Evolutionary conservation across 148 eudicot species (phyloP).

Genomic region (Fallopia convolvulus): DNA sequence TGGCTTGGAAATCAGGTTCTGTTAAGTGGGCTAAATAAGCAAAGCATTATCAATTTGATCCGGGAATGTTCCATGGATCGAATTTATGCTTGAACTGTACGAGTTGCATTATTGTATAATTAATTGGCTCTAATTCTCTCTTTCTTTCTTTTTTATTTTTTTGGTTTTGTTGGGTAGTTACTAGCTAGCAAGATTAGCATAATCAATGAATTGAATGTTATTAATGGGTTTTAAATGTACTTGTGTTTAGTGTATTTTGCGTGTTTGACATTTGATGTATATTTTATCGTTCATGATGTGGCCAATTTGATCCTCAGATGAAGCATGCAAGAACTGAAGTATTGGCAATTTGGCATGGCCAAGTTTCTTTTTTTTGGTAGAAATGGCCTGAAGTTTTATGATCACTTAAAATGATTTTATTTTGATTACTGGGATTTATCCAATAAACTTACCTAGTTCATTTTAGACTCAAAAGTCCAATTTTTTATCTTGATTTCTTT

Average conservation of each 20-base stretch:
- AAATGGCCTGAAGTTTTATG: not conserved
- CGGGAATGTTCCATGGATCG: slow-evolving; percentile 5
- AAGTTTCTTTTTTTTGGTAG: not conserved
- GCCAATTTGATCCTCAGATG: not conserved
- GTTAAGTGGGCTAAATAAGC: slow-evolving; percentile 11
- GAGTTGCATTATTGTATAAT: not conserved
- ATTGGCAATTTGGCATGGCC: not conserved
- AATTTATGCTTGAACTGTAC: slow-evolving; percentile 4
- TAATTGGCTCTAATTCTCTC: not conserved
- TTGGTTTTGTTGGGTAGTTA: not conserved
- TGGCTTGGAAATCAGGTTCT: not conserved
- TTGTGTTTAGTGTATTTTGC: not conserved
- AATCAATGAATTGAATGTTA: not conserved
- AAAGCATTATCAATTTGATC: not conserved
- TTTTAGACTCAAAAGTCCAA: no score
- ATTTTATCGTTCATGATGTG: not conserved
- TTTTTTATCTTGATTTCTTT: no score
- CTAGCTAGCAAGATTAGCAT: not conserved
- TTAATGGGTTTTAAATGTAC: not conserved
- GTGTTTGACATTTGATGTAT: not conserved
- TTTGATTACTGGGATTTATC: not conserved
- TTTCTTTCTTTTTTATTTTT: not conserved
- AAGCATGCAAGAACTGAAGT: not conserved
- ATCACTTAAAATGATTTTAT: not conserved
- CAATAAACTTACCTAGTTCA: no score